These are phyloP conservation scores for Metschnikowia dekortorum DNA, from an alignment of 805 yeast genomes.

Conservation along the genomic window DNA sequence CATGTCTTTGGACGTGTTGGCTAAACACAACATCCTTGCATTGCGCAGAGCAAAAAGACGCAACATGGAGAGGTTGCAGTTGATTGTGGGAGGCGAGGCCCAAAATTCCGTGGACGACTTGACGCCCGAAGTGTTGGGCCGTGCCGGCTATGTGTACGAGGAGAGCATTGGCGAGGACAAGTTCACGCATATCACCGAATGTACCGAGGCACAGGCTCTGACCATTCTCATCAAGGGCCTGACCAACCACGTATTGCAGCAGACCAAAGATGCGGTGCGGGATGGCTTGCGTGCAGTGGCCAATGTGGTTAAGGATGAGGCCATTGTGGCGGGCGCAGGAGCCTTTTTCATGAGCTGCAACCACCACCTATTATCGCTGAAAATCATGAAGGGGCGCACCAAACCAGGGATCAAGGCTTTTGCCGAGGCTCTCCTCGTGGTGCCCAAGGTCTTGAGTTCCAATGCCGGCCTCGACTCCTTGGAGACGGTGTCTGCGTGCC, in stretches of 20 bases:
- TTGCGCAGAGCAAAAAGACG: slow-evolving; percentile 97
- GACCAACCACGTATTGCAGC: slow-evolving; percentile 80
- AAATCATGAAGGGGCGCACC: slow-evolving; percentile 71
- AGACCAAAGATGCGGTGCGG: slow-evolving; percentile 94
- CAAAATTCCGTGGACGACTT: slow-evolving; percentile 96
- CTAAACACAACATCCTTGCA: slow-evolving; percentile 89
- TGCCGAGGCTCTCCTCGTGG: slow-evolving; percentile 83
- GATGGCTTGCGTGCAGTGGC: slow-evolving; percentile 95
- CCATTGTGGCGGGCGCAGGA: slow-evolving; percentile 95
- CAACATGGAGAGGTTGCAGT: slow-evolving; percentile 97
- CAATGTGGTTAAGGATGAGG: slow-evolving; percentile 79
- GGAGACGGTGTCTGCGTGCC: slow-evolving; percentile 83
- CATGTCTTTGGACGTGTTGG: slow-evolving; percentile 90
- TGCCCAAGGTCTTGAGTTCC: slow-evolving; percentile 88
- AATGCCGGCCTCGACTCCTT: slow-evolving; percentile 93
- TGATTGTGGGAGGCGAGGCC: slow-evolving; percentile 95
- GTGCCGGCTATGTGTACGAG: slow-evolving; percentile 86
- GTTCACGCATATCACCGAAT: slow-evolving; percentile 91
- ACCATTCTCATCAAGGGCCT: slow-evolving; percentile 93
- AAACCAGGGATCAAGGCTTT: slow-evolving; percentile 91
- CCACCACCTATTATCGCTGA: slow-evolving; percentile 51
- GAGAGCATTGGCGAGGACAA: slow-evolving; percentile 95
- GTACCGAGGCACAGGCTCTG: slow-evolving; percentile 83
- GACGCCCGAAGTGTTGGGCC: slow-evolving; percentile 73
- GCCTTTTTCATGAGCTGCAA: slow-evolving; percentile 87